Base-by-base conservation (phyloP, 495 filamentous ascomycete genomes). In the Polyplosphaeria fusca region DNA sequence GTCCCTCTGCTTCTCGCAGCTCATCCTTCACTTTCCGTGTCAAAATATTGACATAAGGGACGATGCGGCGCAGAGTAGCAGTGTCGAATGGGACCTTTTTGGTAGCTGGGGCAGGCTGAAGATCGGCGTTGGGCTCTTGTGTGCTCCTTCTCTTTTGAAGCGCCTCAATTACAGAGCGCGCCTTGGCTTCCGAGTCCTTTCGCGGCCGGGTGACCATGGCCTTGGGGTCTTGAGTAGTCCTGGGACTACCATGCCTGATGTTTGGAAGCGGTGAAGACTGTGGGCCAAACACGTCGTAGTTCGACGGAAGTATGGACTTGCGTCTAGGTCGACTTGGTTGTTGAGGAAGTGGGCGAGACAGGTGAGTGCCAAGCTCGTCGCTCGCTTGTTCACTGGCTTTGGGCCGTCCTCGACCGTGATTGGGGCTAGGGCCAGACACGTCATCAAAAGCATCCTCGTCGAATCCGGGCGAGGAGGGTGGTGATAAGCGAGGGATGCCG, bases 81-180 rank as follows among this genome's bases (percentile, higher is more conserved):
- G 90, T 95, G 67, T 95, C 91, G 61, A 96, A 96, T 13, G 88
- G 88, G 27, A 95, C 82, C 69, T 94, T 94, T 58, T 86, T 86
- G 39, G 82, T 72, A 11, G 82, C 70, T 16, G 78, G 69, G 41
- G 73, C 70, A 7, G 74, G 64, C 18, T 74, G 61, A 16, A 76
- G 67, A 27, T 69, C 47, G 35, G 77, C 55, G 40, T 71, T 69
- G 12, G 79, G 76, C 63, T 80, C 76, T 7, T 79, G 72, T 2
- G 76, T 69, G 16, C 74, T 75, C 27, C 78, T 80, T 63, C 83
- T 80, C 57, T 87, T 80, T 69, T 91, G 85, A 70, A 96, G 85
- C 25, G 85, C 82, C 70, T 93, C 87, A 63, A 95, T 86, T 1
- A 96, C 87, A 18, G 83, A 90, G 62, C 80, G 80, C 16, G 88